Percentiles rank a stretch among this genome's conserved stretches.
Evolutionary conservation across 192 early-diverging fungal genomes (phyloP).

Genomic region (Coemansia sp.): DNA sequence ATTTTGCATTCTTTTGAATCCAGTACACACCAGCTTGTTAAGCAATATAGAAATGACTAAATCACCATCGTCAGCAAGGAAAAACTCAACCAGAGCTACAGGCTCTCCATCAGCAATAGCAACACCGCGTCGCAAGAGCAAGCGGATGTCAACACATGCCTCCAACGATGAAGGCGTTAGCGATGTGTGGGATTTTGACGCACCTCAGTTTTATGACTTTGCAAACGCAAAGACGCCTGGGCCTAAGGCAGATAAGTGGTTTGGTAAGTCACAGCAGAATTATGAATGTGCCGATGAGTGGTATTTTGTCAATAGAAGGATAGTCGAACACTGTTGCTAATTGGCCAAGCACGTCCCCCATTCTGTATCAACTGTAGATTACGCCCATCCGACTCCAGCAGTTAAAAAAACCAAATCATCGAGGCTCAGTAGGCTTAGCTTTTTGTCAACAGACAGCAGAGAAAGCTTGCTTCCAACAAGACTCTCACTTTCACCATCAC

Average conservation of each 20-base stretch:
- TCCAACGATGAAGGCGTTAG: neutral
- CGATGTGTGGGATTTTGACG: constrained; percentile 48
- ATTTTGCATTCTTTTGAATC: too few relatives aligned
- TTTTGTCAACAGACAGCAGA: constrained; percentile 22
- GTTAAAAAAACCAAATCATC: constrained; percentile 14
- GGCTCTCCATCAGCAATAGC: constrained; percentile 11
- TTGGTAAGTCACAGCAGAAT: constrained; percentile 27
- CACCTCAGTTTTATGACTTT: constrained; percentile 50
- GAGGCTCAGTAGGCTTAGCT: constrained; percentile 12
- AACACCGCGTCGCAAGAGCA: constrained; percentile 14
- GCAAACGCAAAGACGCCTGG: constrained; percentile 43
- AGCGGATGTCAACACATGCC: neutral
- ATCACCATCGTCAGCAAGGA: constrained; percentile 24
- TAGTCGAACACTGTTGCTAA: neutral
- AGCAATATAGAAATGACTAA: constrained; percentile 20
- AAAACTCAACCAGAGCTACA: constrained; percentile 3
- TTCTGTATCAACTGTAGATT: constrained; percentile 15
- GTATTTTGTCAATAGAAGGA: too few relatives aligned
- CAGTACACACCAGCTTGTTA: too few relatives aligned
- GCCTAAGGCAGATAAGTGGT: constrained; percentile 39
- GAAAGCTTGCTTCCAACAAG: constrained; percentile 34
- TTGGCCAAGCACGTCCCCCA: neutral
- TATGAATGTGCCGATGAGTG: neutral
- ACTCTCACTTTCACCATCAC: constrained; percentile 41
- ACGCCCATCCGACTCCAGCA: constrained; percentile 43